Evolutionary conservation across 2,329 filamentous ascomycete species (phyloP).

Genomic region (Microsporum ferrugineum): DNA sequence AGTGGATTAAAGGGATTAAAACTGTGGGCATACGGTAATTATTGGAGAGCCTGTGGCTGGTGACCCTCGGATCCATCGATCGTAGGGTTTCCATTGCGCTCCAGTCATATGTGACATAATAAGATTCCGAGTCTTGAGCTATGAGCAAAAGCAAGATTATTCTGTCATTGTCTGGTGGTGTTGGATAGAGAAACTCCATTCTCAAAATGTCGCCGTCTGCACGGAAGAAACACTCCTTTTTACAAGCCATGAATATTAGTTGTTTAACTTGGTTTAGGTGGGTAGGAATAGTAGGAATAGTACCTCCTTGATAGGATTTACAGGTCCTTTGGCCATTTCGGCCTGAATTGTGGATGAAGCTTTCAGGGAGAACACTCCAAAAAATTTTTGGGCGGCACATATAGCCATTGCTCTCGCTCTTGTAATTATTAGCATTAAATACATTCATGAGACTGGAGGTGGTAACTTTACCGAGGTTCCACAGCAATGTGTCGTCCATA

Average conservation of each 20-base stretch:
- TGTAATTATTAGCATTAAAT: slow-evolving; percentile 7
- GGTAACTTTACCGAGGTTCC: slow-evolving; percentile 55
- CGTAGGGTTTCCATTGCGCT: slow-evolving; percentile 33
- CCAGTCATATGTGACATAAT: slow-evolving; percentile 44
- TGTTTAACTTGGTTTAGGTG: background rate
- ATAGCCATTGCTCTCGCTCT: slow-evolving; percentile 52
- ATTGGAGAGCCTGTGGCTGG: slow-evolving; percentile 23
- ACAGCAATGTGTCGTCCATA: slow-evolving; percentile 59
- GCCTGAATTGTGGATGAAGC: slow-evolving; percentile 41
- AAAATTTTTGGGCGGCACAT: slow-evolving; percentile 56
- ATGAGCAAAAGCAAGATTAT: slow-evolving; percentile 64
- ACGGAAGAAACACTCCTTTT: slow-evolving; percentile 37
- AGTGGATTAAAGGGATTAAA: slow-evolving; percentile 59
- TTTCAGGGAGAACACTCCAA: slow-evolving; percentile 62
- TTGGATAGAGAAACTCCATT: slow-evolving; percentile 74
- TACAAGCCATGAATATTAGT: background rate
- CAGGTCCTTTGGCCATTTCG: slow-evolving; percentile 38
- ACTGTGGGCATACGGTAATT: slow-evolving; percentile 50
- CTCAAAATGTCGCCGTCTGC: slow-evolving; percentile 68
- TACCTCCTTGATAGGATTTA: slow-evolving; percentile 51
- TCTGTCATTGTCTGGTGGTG: slow-evolving; percentile 52
- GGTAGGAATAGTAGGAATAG: slow-evolving; percentile 16
- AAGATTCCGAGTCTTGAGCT: slow-evolving; percentile 33
- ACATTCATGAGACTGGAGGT: background rate
- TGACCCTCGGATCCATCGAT: slow-evolving; percentile 20